Evolutionary conservation across 768 basidiomycete genomes (phyloP).

Genomic region (Paxillus rubicundulus): DNA sequence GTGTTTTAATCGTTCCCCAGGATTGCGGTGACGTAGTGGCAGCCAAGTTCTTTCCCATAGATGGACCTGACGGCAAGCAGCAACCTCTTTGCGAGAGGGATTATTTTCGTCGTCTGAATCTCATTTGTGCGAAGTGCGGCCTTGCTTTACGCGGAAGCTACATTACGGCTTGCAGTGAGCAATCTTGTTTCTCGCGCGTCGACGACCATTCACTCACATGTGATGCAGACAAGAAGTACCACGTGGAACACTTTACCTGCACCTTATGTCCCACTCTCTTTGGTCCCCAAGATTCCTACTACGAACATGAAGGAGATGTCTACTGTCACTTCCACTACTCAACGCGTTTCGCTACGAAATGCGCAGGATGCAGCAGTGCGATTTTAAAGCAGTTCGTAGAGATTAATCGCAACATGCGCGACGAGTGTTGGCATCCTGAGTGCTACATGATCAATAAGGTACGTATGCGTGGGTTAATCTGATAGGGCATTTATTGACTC

Average conservation of each 20-base stretch:
- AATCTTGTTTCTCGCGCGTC: neutral
- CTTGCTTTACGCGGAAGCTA: conserved; percentile 95
- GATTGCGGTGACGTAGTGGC: conserved; percentile 97
- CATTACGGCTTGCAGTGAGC: conserved; percentile 97
- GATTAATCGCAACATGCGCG: conserved; percentile 96
- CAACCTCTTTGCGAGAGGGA: conserved; percentile 97
- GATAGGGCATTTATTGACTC: conserved; percentile 10
- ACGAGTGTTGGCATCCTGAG: conserved; percentile 99
- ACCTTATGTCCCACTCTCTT: conserved; percentile 94
- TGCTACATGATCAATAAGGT: conserved; percentile 99
- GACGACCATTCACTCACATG: conserved; percentile 12
- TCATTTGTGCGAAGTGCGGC: conserved; percentile 96
- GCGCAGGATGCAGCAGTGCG: conserved; percentile 94
- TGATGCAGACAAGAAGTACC: conserved; percentile 88
- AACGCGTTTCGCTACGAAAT: conserved; percentile 97
- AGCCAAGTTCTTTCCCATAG: conserved; percentile 98
- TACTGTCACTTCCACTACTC: conserved; percentile 99
- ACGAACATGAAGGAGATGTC: conserved; percentile 97
- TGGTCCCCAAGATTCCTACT: conserved; percentile 98
- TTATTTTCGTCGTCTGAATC: conserved; percentile 92
- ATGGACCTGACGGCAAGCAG: conserved; percentile 84
- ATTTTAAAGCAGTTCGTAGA: conserved; percentile 99
- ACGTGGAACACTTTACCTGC: conserved; percentile 99
- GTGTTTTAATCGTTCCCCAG: conserved; percentile 39
- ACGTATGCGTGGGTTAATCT: conserved; percentile 15